Conservation (phyloP, 1,284 basidiomycete genomes). For the Sporisorium scitamineum region DNA sequence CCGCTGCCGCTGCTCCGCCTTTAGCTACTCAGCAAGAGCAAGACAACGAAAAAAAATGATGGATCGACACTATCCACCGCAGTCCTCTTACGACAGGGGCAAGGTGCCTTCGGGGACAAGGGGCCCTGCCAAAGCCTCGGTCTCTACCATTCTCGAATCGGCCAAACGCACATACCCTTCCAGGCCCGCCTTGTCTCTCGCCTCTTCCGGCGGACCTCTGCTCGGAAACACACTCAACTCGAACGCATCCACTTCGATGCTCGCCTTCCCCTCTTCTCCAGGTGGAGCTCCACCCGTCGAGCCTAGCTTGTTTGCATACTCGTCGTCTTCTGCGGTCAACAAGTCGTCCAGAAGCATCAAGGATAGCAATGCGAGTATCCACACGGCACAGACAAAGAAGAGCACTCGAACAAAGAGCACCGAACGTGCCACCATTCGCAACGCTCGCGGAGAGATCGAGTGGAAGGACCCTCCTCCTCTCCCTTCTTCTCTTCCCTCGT, state of each 20-base stretch:
- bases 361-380: slow-evolving; percentile 30
- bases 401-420: slow-evolving; percentile 24
- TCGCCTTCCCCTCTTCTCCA: slow-evolving; percentile 14
- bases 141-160: slow-evolving; percentile 47
- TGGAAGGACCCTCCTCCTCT: slow-evolving; percentile 43
- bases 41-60: slow-evolving; percentile 14
- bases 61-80: slow-evolving; percentile 30
- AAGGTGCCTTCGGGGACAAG: slow-evolving; percentile 18
- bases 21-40: not conserved
- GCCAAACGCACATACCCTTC: slow-evolving; percentile 24
- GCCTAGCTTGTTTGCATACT: slow-evolving; percentile 49
- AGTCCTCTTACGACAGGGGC: slow-evolving; percentile 6
- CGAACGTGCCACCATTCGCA: slow-evolving; percentile 38
- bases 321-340: slow-evolving; percentile 1
- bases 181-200: slow-evolving; percentile 3
- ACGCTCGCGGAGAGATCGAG: slow-evolving; percentile 52
- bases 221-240: slow-evolving; percentile 32
- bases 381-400: slow-evolving; percentile 25
- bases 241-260: slow-evolving; percentile 3
- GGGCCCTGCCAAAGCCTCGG: slow-evolving; percentile 21
- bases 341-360: slow-evolving; percentile 31
- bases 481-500: slow-evolving; percentile 7
- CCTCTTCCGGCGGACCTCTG: slow-evolving; percentile 10
- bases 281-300: slow-evolving; percentile 34
- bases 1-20: not conserved